phyloP scores from a whole-genome alignment of 2,329 filamentous ascomycete genomes.

The Alternaria rosae region DNA sequence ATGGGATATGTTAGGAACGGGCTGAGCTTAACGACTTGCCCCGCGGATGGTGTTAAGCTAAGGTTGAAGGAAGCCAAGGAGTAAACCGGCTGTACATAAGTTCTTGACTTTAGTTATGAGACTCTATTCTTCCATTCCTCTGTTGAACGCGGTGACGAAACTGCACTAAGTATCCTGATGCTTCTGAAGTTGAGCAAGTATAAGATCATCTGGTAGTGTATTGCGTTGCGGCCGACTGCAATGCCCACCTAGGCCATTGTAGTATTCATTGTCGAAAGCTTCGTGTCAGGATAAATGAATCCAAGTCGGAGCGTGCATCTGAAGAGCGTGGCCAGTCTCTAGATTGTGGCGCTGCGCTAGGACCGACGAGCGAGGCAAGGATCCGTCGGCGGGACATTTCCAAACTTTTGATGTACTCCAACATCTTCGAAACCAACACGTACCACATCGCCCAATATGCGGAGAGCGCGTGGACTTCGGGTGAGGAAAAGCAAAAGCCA shows the following conservation, averaged over 20 bases:
- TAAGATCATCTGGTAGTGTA: too few relatives aligned
- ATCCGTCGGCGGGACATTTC: slow-evolving; percentile 20
- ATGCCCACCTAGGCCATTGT: background rate
- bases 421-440: slow-evolving; percentile 8
- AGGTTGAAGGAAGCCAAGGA: slow-evolving; percentile 41
- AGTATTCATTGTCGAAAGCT: background rate
- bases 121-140: background rate
- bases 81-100: background rate
- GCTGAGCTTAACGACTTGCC: slow-evolving; percentile 36
- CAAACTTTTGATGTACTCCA: slow-evolving; percentile 25
- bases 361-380: slow-evolving; percentile 13
- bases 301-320: background rate
- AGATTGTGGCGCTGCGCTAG: slow-evolving; percentile 1
- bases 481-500: slow-evolving; percentile 20
- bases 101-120: background rate
- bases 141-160: background rate
- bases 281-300: background rate
- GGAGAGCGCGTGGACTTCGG: slow-evolving; percentile 40
- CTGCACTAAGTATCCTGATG: background rate
- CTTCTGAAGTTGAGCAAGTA: background rate
- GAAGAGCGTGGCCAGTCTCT: background rate
- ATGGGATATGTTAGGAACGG: slow-evolving; percentile 31
- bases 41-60: slow-evolving; percentile 43
- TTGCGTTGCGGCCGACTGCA: background rate
- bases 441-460: slow-evolving; percentile 30